Percentiles rank a stretch among this genome's conserved stretches.
phyloP scores from a whole-genome alignment of 108 stramenopile species.

The Pseudonitzschia pungens region DNA sequence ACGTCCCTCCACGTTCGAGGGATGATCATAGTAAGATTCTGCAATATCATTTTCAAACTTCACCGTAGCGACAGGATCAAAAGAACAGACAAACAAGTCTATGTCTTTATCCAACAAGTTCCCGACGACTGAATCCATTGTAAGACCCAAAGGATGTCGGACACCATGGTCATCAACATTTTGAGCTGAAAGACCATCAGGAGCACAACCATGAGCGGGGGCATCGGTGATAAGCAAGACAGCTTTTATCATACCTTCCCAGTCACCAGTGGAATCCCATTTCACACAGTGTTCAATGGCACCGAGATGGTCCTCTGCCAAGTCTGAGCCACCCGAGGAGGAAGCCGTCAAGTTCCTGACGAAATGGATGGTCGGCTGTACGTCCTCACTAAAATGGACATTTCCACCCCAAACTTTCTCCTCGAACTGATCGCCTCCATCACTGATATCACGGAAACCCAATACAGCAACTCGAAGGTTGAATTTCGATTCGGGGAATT shows the following conservation, averaged over 20 bases:
- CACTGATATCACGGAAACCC: constrained; percentile 58
- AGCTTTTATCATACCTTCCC: constrained; percentile 52
- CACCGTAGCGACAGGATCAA: constrained; percentile 51
- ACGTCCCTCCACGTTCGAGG: constrained; percentile 36
- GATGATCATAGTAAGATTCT: constrained; percentile 32
- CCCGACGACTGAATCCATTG: constrained; percentile 30
- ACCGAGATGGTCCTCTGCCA: constrained; percentile 58
- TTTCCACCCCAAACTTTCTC: constrained; percentile 31
- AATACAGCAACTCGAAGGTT: constrained; percentile 43
- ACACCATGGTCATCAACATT: constrained; percentile 44
- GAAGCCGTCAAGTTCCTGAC: constrained; percentile 17
- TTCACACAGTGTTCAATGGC: constrained; percentile 45
- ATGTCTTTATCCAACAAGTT: constrained; percentile 45
- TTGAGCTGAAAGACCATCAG: not conserved
- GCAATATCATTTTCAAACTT: constrained; percentile 45
- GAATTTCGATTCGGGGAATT: constrained; percentile 56
- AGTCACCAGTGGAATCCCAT: constrained; percentile 46
- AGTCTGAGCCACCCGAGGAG: constrained; percentile 53
- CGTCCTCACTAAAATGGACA: constrained; percentile 46
- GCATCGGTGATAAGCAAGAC: constrained; percentile 58
- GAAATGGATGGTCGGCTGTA: constrained; percentile 15
- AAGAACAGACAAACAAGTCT: constrained; percentile 62
- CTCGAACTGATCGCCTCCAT: constrained; percentile 42
- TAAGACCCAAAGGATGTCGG: constrained; percentile 54
- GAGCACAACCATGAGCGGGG: constrained; percentile 48